Conservation (phyloP, 1,139 yeast genomes). For the Kodamaea fungicola region DNA sequence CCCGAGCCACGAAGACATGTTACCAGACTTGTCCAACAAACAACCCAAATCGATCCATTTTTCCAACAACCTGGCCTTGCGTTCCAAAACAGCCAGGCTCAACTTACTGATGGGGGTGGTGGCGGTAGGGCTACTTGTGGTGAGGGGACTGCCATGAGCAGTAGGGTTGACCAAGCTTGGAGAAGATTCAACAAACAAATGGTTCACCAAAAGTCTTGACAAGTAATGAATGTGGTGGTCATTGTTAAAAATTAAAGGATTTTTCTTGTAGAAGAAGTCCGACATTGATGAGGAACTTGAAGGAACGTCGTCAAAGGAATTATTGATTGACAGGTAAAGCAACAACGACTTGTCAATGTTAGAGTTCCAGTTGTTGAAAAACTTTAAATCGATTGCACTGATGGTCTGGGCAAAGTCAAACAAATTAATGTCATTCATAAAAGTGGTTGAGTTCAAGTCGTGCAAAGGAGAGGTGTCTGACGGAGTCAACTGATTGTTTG, state of each 20-base stretch:
- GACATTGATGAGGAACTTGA: constrained; percentile 10
- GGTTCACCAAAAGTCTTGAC: constrained; percentile 68
- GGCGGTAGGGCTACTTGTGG: neutral
- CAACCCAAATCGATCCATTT: constrained; percentile 90
- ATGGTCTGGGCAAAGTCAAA: constrained; percentile 53
- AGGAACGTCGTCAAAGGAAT: constrained; percentile 9
- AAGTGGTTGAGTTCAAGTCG: constrained; percentile 32
- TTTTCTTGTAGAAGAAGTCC: constrained; percentile 40
- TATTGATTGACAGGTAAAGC: constrained; percentile 27
- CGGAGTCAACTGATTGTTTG: constrained; percentile 10
- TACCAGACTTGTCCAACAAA: constrained; percentile 74
- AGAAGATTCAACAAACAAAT: constrained; percentile 53
- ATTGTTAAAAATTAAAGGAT: constrained; percentile 62
- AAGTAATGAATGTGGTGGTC: constrained; percentile 69
- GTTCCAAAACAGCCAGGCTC: constrained; percentile 25
- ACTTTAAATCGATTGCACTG: constrained; percentile 54
- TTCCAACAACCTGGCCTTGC: constrained; percentile 64
- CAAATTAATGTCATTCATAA: constrained; percentile 44
- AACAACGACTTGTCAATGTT: constrained; percentile 47
- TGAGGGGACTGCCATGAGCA: neutral
- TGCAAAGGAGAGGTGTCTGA: constrained; percentile 24
- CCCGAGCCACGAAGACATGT: constrained; percentile 94
- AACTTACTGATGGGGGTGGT: constrained; percentile 6
- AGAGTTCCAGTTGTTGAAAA: constrained; percentile 71
- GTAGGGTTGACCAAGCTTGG: constrained; percentile 4